Conservation (phyloP, 371 early-diverging fungal genomes). For the Mortierella sp. region DNA sequence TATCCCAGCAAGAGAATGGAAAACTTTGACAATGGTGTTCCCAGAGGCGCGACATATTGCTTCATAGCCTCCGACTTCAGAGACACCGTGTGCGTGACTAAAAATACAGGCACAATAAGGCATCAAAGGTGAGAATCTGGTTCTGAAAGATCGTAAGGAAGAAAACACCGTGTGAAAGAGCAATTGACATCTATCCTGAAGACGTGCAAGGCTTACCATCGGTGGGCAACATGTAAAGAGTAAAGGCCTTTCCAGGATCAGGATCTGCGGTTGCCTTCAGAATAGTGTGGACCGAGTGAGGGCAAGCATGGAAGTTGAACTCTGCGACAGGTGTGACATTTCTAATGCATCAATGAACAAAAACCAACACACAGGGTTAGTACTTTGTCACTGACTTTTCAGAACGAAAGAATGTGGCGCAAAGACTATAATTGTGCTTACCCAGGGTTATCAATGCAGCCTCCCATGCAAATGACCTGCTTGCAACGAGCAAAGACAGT, state of each 20-base stretch:
- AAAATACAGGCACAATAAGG: neutral
- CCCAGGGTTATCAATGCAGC: slow-evolving; percentile 52
- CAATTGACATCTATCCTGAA: neutral
- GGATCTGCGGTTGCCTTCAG: slow-evolving; percentile 59
- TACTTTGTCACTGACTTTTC: neutral
- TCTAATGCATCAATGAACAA: slow-evolving; percentile 24
- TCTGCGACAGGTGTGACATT: slow-evolving; percentile 68
- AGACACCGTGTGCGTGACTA: slow-evolving; percentile 44
- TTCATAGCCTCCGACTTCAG: slow-evolving; percentile 21
- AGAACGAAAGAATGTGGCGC: neutral
- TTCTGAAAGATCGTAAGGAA: neutral
- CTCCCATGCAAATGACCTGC: slow-evolving; percentile 67
- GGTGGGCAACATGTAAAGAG: slow-evolving; percentile 62
- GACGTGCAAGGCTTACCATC: slow-evolving; percentile 53
- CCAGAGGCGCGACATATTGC: slow-evolving; percentile 36
- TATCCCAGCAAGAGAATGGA: slow-evolving; percentile 24
- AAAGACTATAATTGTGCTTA: neutral
- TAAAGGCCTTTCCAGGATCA: slow-evolving; percentile 46
- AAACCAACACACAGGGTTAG: neutral
- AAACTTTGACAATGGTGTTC: slow-evolving; percentile 50
- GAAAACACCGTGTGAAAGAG: neutral
- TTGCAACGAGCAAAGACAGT: slow-evolving; percentile 64
- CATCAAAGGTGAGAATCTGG: neutral
- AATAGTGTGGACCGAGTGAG: slow-evolving; percentile 64
- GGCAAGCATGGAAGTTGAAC: slow-evolving; percentile 70